These are phyloP conservation scores for Nidularia pulvinata DNA, from an alignment of 768 basidiomycete genomes.

Conservation along the genomic window DNA sequence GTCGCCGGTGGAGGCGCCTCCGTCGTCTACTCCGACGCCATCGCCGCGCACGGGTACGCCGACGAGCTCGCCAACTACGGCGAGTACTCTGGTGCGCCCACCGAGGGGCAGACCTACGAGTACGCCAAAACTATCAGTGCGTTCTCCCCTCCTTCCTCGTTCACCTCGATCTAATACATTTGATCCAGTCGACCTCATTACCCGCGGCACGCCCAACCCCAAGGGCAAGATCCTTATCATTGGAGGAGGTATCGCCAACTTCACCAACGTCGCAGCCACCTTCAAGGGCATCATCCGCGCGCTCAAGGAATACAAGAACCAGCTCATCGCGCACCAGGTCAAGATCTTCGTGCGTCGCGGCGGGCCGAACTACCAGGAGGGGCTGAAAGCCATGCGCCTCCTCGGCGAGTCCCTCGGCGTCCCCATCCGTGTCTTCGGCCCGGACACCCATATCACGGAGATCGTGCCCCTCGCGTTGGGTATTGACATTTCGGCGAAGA, in stretches of 20 bases:
- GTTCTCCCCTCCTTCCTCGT: constrained; percentile 18
- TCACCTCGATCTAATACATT: too few species aligned
- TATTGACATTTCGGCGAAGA: constrained; percentile 51
- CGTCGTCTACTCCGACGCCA: constrained; percentile 75
- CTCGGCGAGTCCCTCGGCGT: constrained; percentile 97
- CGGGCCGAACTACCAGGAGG: constrained; percentile 99
- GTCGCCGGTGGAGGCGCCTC: constrained; percentile 93
- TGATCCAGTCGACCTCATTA: constrained; percentile 82
- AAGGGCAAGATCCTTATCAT: constrained; percentile 99
- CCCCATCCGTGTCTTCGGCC: constrained; percentile 96
- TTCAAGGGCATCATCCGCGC: constrained; percentile 99
- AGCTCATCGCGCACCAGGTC: constrained; percentile 82
- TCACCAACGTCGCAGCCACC: constrained; percentile 98
- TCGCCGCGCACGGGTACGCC: constrained; percentile 92
- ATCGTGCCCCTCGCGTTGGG: constrained; percentile 99
- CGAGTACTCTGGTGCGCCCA: constrained; percentile 98
- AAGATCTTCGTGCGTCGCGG: constrained; percentile 98
- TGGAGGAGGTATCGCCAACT: constrained; percentile 99
- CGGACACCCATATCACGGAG: constrained; percentile 98
- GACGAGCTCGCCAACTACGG: constrained; percentile 99
- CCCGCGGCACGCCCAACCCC: constrained; percentile 78
- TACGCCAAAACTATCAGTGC: constrained; percentile 97
- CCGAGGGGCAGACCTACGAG: constrained; percentile 98
- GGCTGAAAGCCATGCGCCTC: constrained; percentile 96
- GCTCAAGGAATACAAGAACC: constrained; percentile 88